phyloP scores from a whole-genome alignment of 139 green algal species.

The Tetradesmus lagerheimii region DNA sequence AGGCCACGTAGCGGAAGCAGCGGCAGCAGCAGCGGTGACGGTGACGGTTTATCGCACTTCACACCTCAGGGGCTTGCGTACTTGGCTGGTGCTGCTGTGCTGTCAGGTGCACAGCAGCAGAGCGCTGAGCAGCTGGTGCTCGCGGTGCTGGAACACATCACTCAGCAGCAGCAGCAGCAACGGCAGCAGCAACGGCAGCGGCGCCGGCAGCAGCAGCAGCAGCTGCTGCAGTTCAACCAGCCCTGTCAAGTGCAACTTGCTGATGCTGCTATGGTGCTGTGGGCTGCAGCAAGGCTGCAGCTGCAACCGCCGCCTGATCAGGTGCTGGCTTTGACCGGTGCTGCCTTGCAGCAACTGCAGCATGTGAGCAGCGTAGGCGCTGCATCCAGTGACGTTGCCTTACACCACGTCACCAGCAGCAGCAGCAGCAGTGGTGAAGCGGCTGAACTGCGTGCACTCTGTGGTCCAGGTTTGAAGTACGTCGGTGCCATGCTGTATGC shows the following conservation, averaged over 20 bases:
- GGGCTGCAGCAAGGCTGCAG: background rate
- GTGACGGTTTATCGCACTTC: background rate
- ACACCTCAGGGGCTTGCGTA: background rate
- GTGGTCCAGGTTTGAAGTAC: background rate
- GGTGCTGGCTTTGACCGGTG: background rate
- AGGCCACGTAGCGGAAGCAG: background rate
- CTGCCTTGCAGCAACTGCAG: background rate
- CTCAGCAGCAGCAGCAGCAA: background rate
- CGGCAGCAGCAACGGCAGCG: background rate
- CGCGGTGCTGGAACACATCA: background rate
- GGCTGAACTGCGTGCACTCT: background rate
- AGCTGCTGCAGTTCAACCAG: background rate
- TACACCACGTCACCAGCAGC: background rate
- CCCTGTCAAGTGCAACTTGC: background rate
- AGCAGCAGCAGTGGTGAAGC: background rate
- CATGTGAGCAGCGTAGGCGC: background rate
- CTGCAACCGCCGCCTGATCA: constrained; percentile 4
- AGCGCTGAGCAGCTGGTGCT: background rate
- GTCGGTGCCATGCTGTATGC: background rate
- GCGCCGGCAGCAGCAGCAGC: background rate
- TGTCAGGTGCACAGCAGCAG: background rate
- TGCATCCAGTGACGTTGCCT: no score
- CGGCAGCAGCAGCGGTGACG: no score
- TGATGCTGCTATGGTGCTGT: constrained; percentile 20
- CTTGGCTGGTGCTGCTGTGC: constrained; percentile 16